Conservation (phyloP, 2,329 filamentous ascomycete species). For the Cladosporium phlei region DNA sequence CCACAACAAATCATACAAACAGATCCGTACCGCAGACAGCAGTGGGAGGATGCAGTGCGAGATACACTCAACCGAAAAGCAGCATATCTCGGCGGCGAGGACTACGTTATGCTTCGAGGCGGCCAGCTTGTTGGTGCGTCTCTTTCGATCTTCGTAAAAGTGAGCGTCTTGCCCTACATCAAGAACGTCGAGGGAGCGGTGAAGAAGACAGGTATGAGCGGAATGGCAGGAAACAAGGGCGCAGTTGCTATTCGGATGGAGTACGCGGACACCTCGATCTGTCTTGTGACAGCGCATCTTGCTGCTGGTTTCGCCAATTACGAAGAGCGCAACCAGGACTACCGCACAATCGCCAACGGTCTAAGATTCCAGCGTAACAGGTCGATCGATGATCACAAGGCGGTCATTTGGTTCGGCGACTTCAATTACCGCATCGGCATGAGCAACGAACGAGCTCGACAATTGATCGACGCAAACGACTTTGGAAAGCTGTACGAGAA, state of each 20-base stretch:
- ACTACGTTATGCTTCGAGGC: conserved; percentile 83
- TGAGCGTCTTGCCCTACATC: conserved; percentile 70
- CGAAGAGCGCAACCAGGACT: conserved; percentile 91
- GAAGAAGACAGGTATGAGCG: conserved; percentile 92
- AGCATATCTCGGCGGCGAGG: conserved; percentile 59
- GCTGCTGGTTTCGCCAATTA: conserved; percentile 96
- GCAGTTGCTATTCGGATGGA: conserved; percentile 95
- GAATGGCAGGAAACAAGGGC: conserved; percentile 96
- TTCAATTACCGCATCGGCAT: conserved; percentile 98
- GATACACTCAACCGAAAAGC: conserved; percentile 70
- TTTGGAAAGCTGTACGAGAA: conserved; percentile 81
- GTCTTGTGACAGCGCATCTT: conserved; percentile 93
- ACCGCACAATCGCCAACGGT: conserved; percentile 80
- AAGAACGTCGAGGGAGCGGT: conserved; percentile 96
- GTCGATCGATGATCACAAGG: conserved; percentile 85
- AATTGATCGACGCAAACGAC: conserved; percentile 67
- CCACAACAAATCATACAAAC: conserved; percentile 99
- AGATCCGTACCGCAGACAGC: conserved; percentile 75
- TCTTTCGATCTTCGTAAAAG: conserved; percentile 83
- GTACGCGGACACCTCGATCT: conserved; percentile 85
- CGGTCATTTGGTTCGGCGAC: conserved; percentile 91
- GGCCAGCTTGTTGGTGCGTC: conserved; percentile 94
- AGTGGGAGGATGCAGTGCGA: conserved; percentile 82
- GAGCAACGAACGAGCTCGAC: conserved; percentile 69
- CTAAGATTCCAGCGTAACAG: conserved; percentile 86